Percentiles rank a stretch among this genome's conserved stretches.
Conservation (phyloP, 2,329 filamentous ascomycete species). For the Xenoacremonium recifei region DNA sequence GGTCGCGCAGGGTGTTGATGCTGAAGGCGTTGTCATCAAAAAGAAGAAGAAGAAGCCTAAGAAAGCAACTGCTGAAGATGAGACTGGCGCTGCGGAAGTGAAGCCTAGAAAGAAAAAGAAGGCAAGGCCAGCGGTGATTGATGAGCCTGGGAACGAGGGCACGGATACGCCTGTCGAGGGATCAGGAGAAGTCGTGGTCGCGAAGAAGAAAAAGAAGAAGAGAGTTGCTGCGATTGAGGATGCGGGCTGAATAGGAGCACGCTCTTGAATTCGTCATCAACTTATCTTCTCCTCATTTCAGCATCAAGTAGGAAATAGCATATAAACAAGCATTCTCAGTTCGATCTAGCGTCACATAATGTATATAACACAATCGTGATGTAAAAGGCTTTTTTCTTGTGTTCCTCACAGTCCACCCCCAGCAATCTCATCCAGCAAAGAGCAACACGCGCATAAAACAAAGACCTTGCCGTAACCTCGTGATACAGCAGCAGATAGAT, state of each 20-base stretch:
- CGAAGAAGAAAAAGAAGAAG: constrained; percentile 51
- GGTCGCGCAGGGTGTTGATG: constrained; percentile 65
- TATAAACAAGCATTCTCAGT: no score
- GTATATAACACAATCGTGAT: no score
- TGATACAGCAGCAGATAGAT: constrained; percentile 28
- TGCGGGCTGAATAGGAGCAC: constrained; percentile 12
- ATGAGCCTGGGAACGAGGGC: constrained; percentile 16
- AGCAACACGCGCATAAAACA: no score
- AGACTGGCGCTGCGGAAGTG: constrained; percentile 13
- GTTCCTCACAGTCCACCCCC: no score
- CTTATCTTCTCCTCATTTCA: no score
- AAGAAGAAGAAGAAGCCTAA: constrained; percentile 69
- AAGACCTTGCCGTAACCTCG: constrained; percentile 24
- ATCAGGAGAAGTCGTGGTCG: constrained; percentile 29
- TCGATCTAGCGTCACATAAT: no score
- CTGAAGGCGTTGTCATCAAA: constrained; percentile 63
- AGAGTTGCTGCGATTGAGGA: constrained; percentile 31
- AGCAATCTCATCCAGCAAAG: no score
- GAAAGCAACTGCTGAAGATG: constrained; percentile 32
- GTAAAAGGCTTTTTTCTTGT: no score
- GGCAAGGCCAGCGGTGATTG: constrained; percentile 11
- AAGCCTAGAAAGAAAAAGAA: constrained; percentile 33
- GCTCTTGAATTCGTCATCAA: no score
- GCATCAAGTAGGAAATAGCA: no score
- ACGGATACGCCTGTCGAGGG: constrained; percentile 18